These are phyloP conservation scores for Beauveria caledonica DNA, from an alignment of 2,329 filamentous ascomycete genomes.

Conservation along the genomic window DNA sequence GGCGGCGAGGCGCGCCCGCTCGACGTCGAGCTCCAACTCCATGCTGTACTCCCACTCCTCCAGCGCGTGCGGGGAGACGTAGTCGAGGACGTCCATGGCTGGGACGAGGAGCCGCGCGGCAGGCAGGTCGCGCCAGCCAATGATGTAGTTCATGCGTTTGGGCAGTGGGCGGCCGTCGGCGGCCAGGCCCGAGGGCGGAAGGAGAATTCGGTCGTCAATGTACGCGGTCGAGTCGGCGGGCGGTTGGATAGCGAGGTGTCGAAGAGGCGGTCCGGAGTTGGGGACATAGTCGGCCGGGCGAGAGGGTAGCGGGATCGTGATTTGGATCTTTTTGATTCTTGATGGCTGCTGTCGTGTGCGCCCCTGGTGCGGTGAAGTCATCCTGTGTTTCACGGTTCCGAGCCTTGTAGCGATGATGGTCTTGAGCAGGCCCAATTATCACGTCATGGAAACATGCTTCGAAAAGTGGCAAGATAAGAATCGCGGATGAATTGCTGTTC, in stretches of 20 bases:
- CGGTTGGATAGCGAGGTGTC: slow-evolving; percentile 39
- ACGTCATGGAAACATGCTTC: neutral
- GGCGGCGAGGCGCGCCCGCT: slow-evolving; percentile 22
- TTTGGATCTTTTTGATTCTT: neutral
- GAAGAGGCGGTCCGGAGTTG: slow-evolving; percentile 39
- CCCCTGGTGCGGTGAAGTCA: neutral
- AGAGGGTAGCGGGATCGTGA: neutral
- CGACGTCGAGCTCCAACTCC: slow-evolving; percentile 34
- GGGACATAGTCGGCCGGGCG: slow-evolving; percentile 30
- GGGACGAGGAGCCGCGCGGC: slow-evolving; percentile 39
- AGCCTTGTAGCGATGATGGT: neutral
- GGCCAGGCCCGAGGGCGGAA: slow-evolving; percentile 28
- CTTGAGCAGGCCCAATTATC: neutral
- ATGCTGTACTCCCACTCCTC: slow-evolving; percentile 49
- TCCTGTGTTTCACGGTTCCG: too few species aligned
- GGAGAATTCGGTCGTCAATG: slow-evolving; percentile 45
- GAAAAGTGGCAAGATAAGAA: neutral
- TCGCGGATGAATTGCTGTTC: neutral
- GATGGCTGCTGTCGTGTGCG: neutral
- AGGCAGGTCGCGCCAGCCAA: slow-evolving; percentile 47
- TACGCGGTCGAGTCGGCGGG: slow-evolving; percentile 45
- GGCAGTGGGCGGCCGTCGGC: slow-evolving; percentile 28
- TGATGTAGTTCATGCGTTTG: slow-evolving; percentile 43
- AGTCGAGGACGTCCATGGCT: slow-evolving; percentile 43
- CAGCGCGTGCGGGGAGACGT: slow-evolving; percentile 46